Base-by-base conservation (phyloP, 2,329 filamentous ascomycete genomes). In the Colletotrichum sp. region DNA sequence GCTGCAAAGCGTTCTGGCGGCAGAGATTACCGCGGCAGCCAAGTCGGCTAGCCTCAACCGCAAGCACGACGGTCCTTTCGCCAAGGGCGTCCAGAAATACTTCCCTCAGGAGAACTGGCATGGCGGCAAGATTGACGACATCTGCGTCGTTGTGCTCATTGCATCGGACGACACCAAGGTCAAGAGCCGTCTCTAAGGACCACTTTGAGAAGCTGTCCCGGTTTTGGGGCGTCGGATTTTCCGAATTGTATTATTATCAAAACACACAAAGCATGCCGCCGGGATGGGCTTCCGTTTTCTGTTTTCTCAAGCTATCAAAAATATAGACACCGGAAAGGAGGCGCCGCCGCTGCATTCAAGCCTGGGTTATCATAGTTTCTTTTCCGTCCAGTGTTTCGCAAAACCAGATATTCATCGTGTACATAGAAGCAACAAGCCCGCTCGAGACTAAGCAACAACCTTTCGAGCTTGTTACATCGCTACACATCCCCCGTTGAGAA, bases 41-140 rank as follows among this genome's bases (percentile, higher is more conserved):
- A 98, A 98, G 84, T 87, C 90, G 9, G 95, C 96, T 8, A 97
- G 96, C 80, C 83, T 94, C 72, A 95, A 98, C 83, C 90, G 89
- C 63, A 95, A 93, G 79, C 86, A 94, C 66, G 94, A 98, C 82
- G 95, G 96, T 0, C 97, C 97, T 0, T 99, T 99, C 83, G 95
- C 97, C 54, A 98, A 95, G 83, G 95, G 98, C 83, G 95, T 98
- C 24, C 95, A 97, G 81, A 94, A 93, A 80, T 92, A 94, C 80
- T 98, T 94, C 78, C 96, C 97, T 0, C 88, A 93, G 47, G 96
- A 98, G 83, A 91, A 92, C 72, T 99, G 95, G 91, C 92, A 92
- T 72, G 97, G 97, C 72, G 97, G 97, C 66, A 99, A 99, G 84
- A 91, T 97, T 24, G 97, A 99, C 81, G 97, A 99, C 83, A 98